Conservation (phyloP, 2,329 filamentous ascomycete genomes). For the Clathrospora elynae region DNA sequence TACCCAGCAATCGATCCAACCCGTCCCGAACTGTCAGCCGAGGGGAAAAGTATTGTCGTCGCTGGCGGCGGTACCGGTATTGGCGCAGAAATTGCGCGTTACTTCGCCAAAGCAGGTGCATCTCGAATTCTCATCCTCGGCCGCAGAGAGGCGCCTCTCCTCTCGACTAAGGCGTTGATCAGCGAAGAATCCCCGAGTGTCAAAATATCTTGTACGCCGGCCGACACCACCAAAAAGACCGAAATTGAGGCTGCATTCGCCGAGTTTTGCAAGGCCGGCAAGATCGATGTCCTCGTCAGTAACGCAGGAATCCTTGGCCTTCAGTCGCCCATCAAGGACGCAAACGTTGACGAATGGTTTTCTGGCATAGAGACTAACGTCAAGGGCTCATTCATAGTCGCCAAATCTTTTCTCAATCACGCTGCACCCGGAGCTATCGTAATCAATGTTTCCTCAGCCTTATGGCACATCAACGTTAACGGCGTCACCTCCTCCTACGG, state of each 20-base stretch:
- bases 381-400: conserved; percentile 21
- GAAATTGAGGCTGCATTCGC: conserved; percentile 28
- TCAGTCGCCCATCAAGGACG: conserved; percentile 6
- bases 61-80: conserved; percentile 51
- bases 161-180: conserved; percentile 45
- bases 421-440: conserved; percentile 20
- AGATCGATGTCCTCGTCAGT: conserved; percentile 31
- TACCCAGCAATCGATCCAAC: conserved; percentile 4
- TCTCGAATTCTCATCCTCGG: conserved; percentile 53
- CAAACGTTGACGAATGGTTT: conserved; percentile 15
- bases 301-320: conserved; percentile 26
- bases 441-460: no score
- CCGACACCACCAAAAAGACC: conserved; percentile 23
- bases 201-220: conserved; percentile 17
- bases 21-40: conserved; percentile 5
- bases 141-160: conserved; percentile 42
- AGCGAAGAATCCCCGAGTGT: conserved; percentile 19
- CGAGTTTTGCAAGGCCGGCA: conserved; percentile 14
- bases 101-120: conserved; percentile 55
- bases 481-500: conserved; percentile 37
- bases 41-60: conserved; percentile 24
- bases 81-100: conserved; percentile 50
- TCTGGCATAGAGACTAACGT: conserved; percentile 22
- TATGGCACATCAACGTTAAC: conserved; percentile 27
- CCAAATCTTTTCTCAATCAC: conserved; percentile 28